Conservation (phyloP, 2,329 filamentous ascomycete genomes). For the Exserohilum turcica region DNA sequence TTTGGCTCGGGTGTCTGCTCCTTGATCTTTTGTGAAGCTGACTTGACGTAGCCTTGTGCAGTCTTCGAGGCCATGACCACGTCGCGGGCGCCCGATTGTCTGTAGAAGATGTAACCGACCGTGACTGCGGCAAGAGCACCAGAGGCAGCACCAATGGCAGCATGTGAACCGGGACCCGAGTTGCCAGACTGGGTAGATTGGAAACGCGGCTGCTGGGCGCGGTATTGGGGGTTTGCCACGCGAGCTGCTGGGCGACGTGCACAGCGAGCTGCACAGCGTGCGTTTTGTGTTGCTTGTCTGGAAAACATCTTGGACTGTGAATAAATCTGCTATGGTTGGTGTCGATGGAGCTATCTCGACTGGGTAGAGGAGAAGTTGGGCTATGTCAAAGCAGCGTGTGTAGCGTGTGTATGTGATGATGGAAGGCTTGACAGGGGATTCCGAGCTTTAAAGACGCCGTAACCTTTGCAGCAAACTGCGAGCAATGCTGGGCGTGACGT, state of each 20-base stretch:
- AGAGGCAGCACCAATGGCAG: conserved; percentile 55
- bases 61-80: conserved; percentile 58
- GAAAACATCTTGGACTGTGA: conserved; percentile 33
- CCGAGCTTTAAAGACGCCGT: conserved; percentile 12
- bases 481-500: conserved; percentile 10
- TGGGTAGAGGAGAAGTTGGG: conserved; percentile 9
- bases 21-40: conserved; percentile 65
- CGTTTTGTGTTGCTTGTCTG: conserved; percentile 42
- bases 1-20: conserved; percentile 68
- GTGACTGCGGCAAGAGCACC: conserved; percentile 56
- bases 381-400: conserved; percentile 6
- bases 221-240: conserved; percentile 33
- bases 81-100: conserved; percentile 58
- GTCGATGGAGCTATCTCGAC: too few relatives aligned
- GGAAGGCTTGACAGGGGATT: background rate
- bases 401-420: conserved; percentile 2
- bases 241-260: conserved; percentile 35
- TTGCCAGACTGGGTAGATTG: conserved; percentile 40
- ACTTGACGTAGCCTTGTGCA: conserved; percentile 65
- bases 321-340: conserved; percentile 9
- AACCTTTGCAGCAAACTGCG: conserved; percentile 5
- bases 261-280: conserved; percentile 36
- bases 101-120: conserved; percentile 59
- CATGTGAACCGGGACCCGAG: conserved; percentile 42
- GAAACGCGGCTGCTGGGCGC: conserved; percentile 38